These are phyloP conservation scores for Salix dunnii DNA, from an alignment of 345 rosid species.

Conservation along the genomic window DNA sequence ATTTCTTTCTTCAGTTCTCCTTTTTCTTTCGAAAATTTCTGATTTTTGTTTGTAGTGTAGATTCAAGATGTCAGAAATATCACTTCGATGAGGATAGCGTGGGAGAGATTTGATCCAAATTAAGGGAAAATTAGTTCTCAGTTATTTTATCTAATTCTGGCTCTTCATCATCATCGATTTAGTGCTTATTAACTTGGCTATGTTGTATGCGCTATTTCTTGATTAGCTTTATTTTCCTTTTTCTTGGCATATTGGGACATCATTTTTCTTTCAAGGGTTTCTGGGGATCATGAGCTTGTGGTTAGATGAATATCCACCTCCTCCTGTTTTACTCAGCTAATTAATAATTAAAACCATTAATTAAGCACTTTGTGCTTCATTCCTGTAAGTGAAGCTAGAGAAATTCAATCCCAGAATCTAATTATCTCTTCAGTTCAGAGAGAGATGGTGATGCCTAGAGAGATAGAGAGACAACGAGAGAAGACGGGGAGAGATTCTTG, in stretches of 20 bases:
- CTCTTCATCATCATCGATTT: neutral
- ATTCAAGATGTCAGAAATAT: constrained; percentile 30
- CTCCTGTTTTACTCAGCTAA: neutral
- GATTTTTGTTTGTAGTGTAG: constrained; percentile 22
- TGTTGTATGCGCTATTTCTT: neutral
- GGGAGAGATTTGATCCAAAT: constrained; percentile 28
- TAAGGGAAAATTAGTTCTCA: constrained; percentile 8
- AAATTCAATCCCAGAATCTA: neutral
- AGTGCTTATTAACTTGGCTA: neutral
- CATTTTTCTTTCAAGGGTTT: neutral
- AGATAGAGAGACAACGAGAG: neutral
- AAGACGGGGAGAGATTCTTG: neutral
- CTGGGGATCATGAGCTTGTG: neutral
- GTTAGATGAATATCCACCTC: too few relatives aligned
- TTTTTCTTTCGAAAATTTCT: constrained; percentile 15
- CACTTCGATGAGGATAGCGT: constrained; percentile 33
- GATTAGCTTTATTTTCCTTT: neutral
- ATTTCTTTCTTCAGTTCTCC: neutral
- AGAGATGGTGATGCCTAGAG: neutral
- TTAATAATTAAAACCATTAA: neutral
- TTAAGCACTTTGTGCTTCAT: neutral
- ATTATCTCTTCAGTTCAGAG: neutral
- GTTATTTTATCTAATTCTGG: neutral
- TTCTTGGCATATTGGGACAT: neutral
- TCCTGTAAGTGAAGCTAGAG: neutral